A percentile compares a stretch with the other conserved stretches of the same genome.
Conservation (phyloP, 139 green algal genomes). For the Chlorella sp. region DNA sequence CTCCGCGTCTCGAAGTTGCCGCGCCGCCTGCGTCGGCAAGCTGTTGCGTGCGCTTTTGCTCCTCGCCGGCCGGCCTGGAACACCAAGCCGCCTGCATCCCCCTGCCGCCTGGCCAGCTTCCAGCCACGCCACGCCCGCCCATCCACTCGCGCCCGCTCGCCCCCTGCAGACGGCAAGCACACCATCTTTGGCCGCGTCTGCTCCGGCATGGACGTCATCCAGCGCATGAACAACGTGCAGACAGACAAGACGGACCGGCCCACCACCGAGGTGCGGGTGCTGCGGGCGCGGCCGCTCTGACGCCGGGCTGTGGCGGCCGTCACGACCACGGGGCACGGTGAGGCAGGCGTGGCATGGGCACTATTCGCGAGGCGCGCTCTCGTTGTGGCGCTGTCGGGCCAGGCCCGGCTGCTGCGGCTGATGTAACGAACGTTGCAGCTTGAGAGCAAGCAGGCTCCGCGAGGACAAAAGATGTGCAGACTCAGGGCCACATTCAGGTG, state of each 20-base stretch:
- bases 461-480: no score
- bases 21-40: not conserved
- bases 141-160: constrained; percentile 78
- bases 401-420: not conserved
- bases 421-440: not conserved
- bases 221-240: constrained; percentile 87
- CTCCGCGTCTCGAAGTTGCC: no score
- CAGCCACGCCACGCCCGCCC: constrained; percentile 71
- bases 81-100: not conserved
- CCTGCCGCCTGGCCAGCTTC: not conserved
- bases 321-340: not conserved
- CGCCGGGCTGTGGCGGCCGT: constrained; percentile 3
- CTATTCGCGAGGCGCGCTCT: not conserved
- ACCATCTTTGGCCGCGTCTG: constrained; percentile 96
- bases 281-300: constrained; percentile 55
- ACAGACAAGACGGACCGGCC: constrained; percentile 75
- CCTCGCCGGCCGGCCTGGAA: not conserved
- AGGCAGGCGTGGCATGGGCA: not conserved
- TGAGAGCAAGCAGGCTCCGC: not conserved
- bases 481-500: no score
- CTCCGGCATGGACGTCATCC: constrained; percentile 85
- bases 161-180: constrained; percentile 43
- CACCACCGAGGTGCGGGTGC: constrained; percentile 69
- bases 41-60: not conserved
- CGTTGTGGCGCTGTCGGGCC: not conserved